These are phyloP conservation scores for Fusarium coffeatum DNA, from an alignment of 2,329 filamentous ascomycete species.

Conservation along the genomic window DNA sequence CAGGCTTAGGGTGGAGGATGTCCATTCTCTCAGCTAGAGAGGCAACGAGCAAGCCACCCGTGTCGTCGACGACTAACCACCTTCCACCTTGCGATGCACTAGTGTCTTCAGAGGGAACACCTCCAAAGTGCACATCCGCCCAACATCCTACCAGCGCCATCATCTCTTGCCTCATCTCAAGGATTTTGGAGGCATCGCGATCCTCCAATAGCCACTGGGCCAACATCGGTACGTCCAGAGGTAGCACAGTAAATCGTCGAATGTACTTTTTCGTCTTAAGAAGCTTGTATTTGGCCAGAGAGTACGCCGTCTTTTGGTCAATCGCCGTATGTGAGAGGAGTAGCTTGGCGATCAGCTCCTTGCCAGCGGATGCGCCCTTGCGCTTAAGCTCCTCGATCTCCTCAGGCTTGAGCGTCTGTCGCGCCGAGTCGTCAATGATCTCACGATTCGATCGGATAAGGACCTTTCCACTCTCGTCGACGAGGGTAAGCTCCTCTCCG, in stretches of 20 bases:
- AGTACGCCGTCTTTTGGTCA: slow-evolving; percentile 94
- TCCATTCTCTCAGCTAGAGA: slow-evolving; percentile 91
- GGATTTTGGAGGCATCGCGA: slow-evolving; percentile 80
- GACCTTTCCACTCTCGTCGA: slow-evolving; percentile 57
- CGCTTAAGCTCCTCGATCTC: slow-evolving; percentile 81
- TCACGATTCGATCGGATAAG: slow-evolving; percentile 68
- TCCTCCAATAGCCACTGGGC: slow-evolving; percentile 82
- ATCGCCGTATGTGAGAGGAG: slow-evolving; percentile 89
- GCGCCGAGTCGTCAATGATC: slow-evolving; percentile 69
- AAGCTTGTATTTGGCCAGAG: slow-evolving; percentile 93
- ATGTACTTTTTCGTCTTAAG: slow-evolving; percentile 95
- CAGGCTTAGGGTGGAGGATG: slow-evolving; percentile 69
- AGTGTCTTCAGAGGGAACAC: slow-evolving; percentile 44
- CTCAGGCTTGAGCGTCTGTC: slow-evolving; percentile 81
- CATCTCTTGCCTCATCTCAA: slow-evolving; percentile 89
- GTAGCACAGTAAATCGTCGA: slow-evolving; percentile 84
- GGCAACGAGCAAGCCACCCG: slow-evolving; percentile 82
- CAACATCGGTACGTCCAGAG: slow-evolving; percentile 81
- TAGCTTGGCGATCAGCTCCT: slow-evolving; percentile 92
- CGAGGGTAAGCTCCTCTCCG: slow-evolving; percentile 57
- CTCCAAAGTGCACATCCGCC: slow-evolving; percentile 83
- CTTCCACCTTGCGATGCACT: slow-evolving; percentile 57
- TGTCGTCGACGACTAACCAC: slow-evolving; percentile 89
- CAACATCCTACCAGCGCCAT: slow-evolving; percentile 86
- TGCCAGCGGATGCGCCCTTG: slow-evolving; percentile 80